Conservation (phyloP, 345 rosid genomes). For the Sisymbrium altissimum region DNA sequence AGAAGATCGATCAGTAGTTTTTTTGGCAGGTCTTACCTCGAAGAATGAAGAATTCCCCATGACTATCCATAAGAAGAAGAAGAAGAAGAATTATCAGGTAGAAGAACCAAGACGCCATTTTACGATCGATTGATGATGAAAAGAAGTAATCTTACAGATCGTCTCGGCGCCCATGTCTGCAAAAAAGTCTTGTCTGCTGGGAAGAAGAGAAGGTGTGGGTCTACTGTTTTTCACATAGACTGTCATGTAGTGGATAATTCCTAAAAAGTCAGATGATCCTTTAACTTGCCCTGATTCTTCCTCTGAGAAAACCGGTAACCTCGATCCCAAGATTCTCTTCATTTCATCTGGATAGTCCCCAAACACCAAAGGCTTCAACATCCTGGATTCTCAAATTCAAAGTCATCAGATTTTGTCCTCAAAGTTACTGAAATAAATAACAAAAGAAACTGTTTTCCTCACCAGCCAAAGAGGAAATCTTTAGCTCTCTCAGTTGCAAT, state of each 20-base stretch:
- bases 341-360: conserved; percentile 73
- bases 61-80: conserved; percentile 34
- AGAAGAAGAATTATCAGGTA: neutral
- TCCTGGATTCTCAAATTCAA: conserved; percentile 33
- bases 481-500: conserved; percentile 45
- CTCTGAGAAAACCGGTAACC: conserved; percentile 56
- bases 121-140: neutral
- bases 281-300: conserved; percentile 53
- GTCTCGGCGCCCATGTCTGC: conserved; percentile 36
- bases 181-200: conserved; percentile 26
- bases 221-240: conserved; percentile 33
- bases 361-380: conserved; percentile 53
- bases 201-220: conserved; percentile 11
- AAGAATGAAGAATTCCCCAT: neutral
- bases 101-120: neutral
- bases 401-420: neutral
- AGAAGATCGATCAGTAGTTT: neutral
- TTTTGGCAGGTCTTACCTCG: conserved; percentile 17
- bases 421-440: neutral
- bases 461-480: conserved; percentile 52
- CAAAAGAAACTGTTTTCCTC: neutral
- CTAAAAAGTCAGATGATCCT: conserved; percentile 66
- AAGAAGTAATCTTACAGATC: conserved; percentile 25
- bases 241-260: conserved; percentile 44
- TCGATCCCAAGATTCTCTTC: conserved; percentile 58